phyloP scores from a whole-genome alignment of 495 filamentous ascomycete species.

The Chlorociboria aeruginascens region DNA sequence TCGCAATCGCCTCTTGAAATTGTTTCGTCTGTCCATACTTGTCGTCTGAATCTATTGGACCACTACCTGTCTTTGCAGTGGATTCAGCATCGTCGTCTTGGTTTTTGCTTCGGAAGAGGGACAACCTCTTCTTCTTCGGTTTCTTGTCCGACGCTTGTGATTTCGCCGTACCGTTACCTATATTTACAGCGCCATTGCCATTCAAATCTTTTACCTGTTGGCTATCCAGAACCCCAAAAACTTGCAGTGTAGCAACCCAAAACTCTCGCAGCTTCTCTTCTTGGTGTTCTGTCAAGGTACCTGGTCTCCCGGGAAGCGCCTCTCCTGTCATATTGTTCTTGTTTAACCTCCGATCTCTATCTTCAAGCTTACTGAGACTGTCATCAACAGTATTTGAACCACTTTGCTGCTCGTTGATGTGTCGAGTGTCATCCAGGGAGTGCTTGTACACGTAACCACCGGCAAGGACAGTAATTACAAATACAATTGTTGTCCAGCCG shows the following conservation, averaged over 20 bases:
- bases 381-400: not conserved
- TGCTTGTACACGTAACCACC: too few relatives aligned
- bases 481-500: constrained; percentile 1
- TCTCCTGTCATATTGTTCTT: constrained; percentile 17
- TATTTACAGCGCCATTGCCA: constrained; percentile 1
- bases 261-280: constrained; percentile 80
- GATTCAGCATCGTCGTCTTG: constrained; percentile 40
- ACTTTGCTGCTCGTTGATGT: not conserved
- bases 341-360: constrained; percentile 1
- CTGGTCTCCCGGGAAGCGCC: constrained; percentile 52
- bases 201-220: constrained; percentile 5
- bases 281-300: constrained; percentile 78
- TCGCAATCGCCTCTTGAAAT: constrained; percentile 68
- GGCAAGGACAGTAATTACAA: not conserved
- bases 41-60: constrained; percentile 55
- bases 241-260: constrained; percentile 65
- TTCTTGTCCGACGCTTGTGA: constrained; percentile 34
- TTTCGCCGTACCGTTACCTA: constrained; percentile 1
- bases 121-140: constrained; percentile 57
- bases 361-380: not conserved
- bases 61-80: constrained; percentile 13
- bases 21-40: constrained; percentile 88
- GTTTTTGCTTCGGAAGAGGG: constrained; percentile 50
- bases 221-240: constrained; percentile 54
- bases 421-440: too few relatives aligned